A percentile compares a stretch with the other conserved stretches of the same genome.
These are phyloP conservation scores for Lophium mytilinum DNA, from an alignment of 495 filamentous ascomycete species.

Conservation along the genomic window DNA sequence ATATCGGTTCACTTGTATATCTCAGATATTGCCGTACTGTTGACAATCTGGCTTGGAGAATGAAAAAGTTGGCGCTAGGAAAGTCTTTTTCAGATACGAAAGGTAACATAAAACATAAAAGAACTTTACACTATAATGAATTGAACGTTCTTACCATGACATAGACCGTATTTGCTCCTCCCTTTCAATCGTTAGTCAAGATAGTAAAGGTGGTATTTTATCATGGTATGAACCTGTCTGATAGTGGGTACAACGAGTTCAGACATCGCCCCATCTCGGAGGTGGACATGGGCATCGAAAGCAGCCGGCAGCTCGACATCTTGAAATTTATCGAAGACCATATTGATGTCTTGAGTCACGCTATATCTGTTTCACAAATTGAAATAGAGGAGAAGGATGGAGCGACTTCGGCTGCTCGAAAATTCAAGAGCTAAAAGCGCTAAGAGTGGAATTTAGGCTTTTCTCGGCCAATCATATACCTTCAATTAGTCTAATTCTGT, in stretches of 20 bases:
- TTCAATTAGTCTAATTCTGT: no score
- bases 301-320: slow-evolving; percentile 57
- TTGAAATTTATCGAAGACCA: slow-evolving; percentile 5
- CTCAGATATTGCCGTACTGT: neutral
- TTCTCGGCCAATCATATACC: no score
- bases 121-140: neutral
- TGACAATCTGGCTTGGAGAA: no score
- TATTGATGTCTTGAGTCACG: neutral
- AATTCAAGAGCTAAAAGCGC: no score
- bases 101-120: neutral
- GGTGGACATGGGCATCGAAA: slow-evolving; percentile 48
- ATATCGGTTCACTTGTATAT: neutral
- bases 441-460: no score
- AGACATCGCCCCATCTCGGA: slow-evolving; percentile 76
- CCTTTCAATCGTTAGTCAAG: slow-evolving; percentile 22
- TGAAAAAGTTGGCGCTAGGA: no score
- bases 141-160: slow-evolving; percentile 56
- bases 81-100: neutral
- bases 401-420: no score
- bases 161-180: slow-evolving; percentile 70
- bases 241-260: slow-evolving; percentile 72
- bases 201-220: no score
- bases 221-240: slow-evolving; percentile 27
- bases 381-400: no score
- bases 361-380: no score